These are phyloP conservation scores for Polyporus arcularius DNA, from an alignment of 768 basidiomycete genomes.

Conservation along the genomic window DNA sequence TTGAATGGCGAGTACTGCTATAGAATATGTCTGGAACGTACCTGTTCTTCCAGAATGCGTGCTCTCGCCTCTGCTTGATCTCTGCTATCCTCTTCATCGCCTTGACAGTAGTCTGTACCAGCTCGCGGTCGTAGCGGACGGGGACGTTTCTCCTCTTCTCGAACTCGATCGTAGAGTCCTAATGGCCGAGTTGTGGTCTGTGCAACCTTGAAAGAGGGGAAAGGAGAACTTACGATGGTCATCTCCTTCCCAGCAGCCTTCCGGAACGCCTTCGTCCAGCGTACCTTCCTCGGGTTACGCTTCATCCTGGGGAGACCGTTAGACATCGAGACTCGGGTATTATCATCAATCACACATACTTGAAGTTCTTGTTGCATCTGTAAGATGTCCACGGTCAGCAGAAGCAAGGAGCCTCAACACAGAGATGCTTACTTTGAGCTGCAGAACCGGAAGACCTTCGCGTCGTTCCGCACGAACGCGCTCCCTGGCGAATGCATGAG, in stretches of 20 bases:
- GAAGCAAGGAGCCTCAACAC: not conserved
- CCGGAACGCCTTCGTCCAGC: slow-evolving; percentile 99
- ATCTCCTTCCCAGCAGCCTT: slow-evolving; percentile 99
- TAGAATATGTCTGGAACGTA: slow-evolving; percentile 26
- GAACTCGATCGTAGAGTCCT: slow-evolving; percentile 99
- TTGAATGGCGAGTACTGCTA: not conserved
- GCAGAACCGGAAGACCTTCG: slow-evolving; percentile 97
- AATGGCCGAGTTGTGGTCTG: not conserved
- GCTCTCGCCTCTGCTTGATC: slow-evolving; percentile 87
- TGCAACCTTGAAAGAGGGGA: not conserved
- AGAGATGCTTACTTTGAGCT: slow-evolving; percentile 78
- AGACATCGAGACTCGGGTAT: not conserved
- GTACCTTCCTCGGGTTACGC: slow-evolving; percentile 96
- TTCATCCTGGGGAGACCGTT: slow-evolving; percentile 73
- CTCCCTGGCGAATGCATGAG: slow-evolving; percentile 50
- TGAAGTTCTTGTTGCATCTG: slow-evolving; percentile 99
- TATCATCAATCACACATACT: slow-evolving; percentile 48
- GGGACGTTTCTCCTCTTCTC: slow-evolving; percentile 98
- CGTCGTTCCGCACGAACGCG: slow-evolving; percentile 96
- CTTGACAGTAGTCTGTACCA: slow-evolving; percentile 89
- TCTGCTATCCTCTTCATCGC: slow-evolving; percentile 96
- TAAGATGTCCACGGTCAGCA: slow-evolving; percentile 7
- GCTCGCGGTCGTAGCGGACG: slow-evolving; percentile 93
- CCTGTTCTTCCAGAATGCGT: slow-evolving; percentile 96
- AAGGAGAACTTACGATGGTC: slow-evolving; percentile 71